Evolutionary conservation across 1,284 basidiomycete species (phyloP).

Genomic region (Boletus smithii): DNA sequence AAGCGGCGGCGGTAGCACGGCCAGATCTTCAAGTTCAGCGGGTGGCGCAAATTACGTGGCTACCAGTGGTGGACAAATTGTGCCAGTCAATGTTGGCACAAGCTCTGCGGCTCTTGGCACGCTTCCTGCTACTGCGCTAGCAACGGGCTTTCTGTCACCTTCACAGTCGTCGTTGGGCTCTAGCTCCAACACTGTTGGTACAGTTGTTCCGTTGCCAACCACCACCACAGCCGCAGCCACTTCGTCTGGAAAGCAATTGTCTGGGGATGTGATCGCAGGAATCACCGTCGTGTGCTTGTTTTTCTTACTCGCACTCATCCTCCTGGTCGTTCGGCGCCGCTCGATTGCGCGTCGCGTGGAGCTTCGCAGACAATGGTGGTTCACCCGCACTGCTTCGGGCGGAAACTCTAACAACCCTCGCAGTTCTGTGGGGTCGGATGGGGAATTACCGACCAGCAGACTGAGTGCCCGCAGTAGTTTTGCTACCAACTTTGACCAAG

Average conservation of each 20-base stretch:
- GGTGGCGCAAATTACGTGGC: neutral
- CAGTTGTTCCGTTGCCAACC: slow-evolving; percentile 4
- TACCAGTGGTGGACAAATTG: neutral
- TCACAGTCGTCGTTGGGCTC: slow-evolving; percentile 3
- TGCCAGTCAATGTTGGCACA: neutral
- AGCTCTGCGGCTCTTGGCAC: neutral
- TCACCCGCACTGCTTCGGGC: slow-evolving; percentile 1
- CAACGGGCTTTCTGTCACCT: neutral
- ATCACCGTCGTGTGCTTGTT: slow-evolving; percentile 30
- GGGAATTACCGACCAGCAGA: slow-evolving; percentile 1
- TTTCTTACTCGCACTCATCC: slow-evolving; percentile 17
- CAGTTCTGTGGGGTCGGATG: slow-evolving; percentile 1
- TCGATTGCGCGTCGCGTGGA: slow-evolving; percentile 30
- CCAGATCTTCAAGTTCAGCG: neutral
- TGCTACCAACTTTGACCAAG: slow-evolving; percentile 43
- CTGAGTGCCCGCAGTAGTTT: slow-evolving; percentile 44
- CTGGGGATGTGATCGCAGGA: slow-evolving; percentile 30
- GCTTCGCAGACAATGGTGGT: slow-evolving; percentile 32
- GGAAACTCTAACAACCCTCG: slow-evolving; percentile 3
- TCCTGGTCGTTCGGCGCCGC: slow-evolving; percentile 37
- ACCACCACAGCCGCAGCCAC: slow-evolving; percentile 1
- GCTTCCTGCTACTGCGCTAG: neutral
- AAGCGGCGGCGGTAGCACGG: neutral
- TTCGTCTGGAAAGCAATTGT: slow-evolving; percentile 18
- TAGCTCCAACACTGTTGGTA: neutral